phyloP scores from a whole-genome alignment of 306 rosid species.

The Quercus ilex region DNA sequence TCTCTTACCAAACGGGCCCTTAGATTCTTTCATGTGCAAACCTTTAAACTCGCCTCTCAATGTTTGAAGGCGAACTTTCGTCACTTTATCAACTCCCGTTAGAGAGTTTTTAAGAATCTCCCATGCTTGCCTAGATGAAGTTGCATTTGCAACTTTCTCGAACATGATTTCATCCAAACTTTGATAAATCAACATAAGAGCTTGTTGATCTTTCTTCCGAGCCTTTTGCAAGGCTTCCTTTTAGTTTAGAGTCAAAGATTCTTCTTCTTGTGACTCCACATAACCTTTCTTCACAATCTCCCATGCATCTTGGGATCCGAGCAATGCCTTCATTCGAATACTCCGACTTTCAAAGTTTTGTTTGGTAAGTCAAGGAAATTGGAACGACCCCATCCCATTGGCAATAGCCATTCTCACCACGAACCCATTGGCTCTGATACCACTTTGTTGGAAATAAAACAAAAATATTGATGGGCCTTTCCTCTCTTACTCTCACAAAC shows the following conservation, averaged over 20 bases:
- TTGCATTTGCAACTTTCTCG: not conserved
- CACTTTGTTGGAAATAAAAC: too few relatives aligned
- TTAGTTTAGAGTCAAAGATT: not conserved
- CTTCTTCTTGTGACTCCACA: not conserved
- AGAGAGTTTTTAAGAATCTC: not conserved
- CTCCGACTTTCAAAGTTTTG: not conserved
- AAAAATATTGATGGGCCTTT: too few relatives aligned
- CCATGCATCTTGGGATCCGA: not conserved
- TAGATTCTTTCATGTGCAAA: not conserved
- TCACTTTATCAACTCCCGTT: not conserved
- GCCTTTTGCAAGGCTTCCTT: not conserved
- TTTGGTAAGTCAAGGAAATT: not conserved
- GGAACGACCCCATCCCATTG: too few relatives aligned
- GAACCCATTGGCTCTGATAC: too few relatives aligned
- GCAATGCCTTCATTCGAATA: not conserved
- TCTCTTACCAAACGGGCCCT: too few relatives aligned
- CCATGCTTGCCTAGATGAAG: not conserved
- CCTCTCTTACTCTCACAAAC: too few relatives aligned
- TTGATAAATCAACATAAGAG: not conserved
- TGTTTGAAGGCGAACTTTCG: not conserved
- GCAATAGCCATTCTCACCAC: too few relatives aligned
- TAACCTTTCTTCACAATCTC: slow-evolving; percentile 2
- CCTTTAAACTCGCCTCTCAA: slow-evolving; percentile 1
- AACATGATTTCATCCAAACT: not conserved
- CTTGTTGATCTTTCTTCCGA: not conserved